These are phyloP conservation scores for Phytophthora sojae DNA, from an alignment of 352 stramenopile species.

Conservation along the genomic window DNA sequence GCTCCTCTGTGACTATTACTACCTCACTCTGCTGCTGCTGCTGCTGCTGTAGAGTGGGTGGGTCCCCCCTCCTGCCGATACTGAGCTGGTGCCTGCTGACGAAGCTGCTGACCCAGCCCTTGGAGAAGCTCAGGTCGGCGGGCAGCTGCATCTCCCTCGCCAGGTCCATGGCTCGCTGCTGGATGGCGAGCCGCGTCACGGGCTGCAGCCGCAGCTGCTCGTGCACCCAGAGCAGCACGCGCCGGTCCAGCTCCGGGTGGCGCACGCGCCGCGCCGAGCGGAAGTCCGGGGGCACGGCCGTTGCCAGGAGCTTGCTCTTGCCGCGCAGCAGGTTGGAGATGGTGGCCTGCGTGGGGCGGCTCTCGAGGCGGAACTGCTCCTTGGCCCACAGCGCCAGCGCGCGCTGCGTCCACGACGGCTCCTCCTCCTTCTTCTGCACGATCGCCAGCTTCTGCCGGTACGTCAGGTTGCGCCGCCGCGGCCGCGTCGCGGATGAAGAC, in stretches of 20 bases:
- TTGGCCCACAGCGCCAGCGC: constrained; percentile 61
- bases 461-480: constrained; percentile 59
- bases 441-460: constrained; percentile 69
- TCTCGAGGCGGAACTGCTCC: constrained; percentile 56
- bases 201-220: constrained; percentile 32
- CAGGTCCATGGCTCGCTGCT: constrained; percentile 45
- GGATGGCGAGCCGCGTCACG: constrained; percentile 42
- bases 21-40: not conserved
- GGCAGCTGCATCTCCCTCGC: constrained; percentile 49
- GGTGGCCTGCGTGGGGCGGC: constrained; percentile 64
- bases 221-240: constrained; percentile 56
- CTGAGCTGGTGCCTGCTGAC: constrained; percentile 63
- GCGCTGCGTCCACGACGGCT: constrained; percentile 61
- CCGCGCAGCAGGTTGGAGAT: constrained; percentile 70
- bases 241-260: constrained; percentile 58
- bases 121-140: constrained; percentile 60
- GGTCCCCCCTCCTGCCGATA: constrained; percentile 32
- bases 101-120: constrained; percentile 70
- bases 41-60: not conserved
- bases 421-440: constrained; percentile 62
- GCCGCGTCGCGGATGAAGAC: too few species aligned
- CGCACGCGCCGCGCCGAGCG: constrained; percentile 54
- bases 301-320: constrained; percentile 53
- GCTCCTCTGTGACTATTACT: not conserved
- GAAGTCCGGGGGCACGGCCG: constrained; percentile 51